These are phyloP conservation scores for Lodderomyces orthopsilosis DNA, from an alignment of 1,139 yeast genomes.

Conservation along the genomic window DNA sequence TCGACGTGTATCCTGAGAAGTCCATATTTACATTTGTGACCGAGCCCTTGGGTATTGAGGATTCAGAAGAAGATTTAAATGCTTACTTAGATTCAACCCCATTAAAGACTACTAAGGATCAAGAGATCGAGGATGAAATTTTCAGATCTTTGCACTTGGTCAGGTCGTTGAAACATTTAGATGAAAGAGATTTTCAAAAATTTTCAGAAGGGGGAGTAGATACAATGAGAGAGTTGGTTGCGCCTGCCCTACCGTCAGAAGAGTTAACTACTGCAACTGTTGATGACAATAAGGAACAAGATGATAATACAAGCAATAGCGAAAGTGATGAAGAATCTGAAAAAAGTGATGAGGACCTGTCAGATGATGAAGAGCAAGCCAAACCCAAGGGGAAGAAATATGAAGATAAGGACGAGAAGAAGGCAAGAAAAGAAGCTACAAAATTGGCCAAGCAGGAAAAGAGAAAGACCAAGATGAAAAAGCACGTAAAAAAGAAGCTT, in stretches of 20 bases:
- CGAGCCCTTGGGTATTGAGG: constrained; percentile 14
- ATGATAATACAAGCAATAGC: constrained; percentile 13
- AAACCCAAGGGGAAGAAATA: constrained; percentile 66
- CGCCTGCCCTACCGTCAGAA: constrained; percentile 12
- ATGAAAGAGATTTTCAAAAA: constrained; percentile 85
- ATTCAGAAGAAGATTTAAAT: constrained; percentile 33
- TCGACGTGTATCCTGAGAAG: constrained; percentile 78
- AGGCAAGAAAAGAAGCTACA: constrained; percentile 77
- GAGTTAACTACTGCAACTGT: constrained; percentile 13
- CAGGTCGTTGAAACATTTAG: constrained; percentile 66
- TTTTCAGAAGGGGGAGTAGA: constrained; percentile 80
- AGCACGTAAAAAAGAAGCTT: constrained; percentile 81
- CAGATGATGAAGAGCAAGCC: constrained; percentile 39
- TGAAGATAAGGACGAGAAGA: constrained; percentile 84
- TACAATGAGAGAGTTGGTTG: constrained; percentile 63
- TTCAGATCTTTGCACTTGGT: constrained; percentile 87
- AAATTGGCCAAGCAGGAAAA: constrained; percentile 85
- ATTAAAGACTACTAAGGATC: constrained; percentile 42
- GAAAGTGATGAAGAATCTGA: constrained; percentile 27
- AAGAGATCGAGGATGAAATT: constrained; percentile 72
- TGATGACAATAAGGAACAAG: constrained; percentile 16
- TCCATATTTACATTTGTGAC: constrained; percentile 73
- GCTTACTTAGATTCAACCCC: constrained; percentile 46
- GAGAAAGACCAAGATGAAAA: constrained; percentile 87
- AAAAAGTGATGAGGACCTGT: constrained; percentile 28